Evolutionary conservation across 179 eudicot genomes (phyloP).

Genomic region (Carnegiea gigantea): DNA sequence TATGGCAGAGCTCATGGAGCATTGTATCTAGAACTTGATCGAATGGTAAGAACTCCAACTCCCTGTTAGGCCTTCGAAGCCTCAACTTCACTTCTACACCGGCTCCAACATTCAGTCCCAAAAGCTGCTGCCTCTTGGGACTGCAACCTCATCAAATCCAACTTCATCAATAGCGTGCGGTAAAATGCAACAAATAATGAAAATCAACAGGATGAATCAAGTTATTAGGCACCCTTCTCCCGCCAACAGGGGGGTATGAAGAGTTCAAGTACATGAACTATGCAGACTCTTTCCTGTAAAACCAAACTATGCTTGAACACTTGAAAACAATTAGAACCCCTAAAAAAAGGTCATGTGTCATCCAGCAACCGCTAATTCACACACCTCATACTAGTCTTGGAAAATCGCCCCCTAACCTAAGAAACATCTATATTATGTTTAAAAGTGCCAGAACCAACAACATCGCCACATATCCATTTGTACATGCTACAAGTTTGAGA

Average conservation of each 20-base stretch:
- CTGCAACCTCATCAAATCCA: slow-evolving; percentile 46
- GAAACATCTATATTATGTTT: not conserved
- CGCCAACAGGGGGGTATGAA: not conserved
- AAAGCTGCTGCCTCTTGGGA: slow-evolving; percentile 58
- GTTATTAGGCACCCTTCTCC: not conserved
- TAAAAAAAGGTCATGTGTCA: not conserved
- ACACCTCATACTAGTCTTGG: not conserved
- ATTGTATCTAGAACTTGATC: slow-evolving; percentile 82
- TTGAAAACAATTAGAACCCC: not conserved
- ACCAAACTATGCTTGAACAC: not conserved
- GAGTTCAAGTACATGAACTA: not conserved
- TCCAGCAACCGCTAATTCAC: not conserved
- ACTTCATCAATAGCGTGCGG: not conserved
- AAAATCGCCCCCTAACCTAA: not conserved
- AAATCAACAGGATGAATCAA: not conserved
- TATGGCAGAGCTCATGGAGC: slow-evolving; percentile 97
- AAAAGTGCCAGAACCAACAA: not conserved
- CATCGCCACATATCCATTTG: not conserved
- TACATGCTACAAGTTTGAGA: not conserved
- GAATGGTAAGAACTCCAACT: slow-evolving; percentile 67
- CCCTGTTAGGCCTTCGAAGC: slow-evolving; percentile 73
- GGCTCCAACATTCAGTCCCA: slow-evolving; percentile 79
- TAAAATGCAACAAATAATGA: not conserved
- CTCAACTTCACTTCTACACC: slow-evolving; percentile 83
- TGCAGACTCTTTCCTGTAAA: not conserved